Base-by-base conservation (phyloP, 176 grass and related monocot genomes). In the Coix lacrymajobi region DNA sequence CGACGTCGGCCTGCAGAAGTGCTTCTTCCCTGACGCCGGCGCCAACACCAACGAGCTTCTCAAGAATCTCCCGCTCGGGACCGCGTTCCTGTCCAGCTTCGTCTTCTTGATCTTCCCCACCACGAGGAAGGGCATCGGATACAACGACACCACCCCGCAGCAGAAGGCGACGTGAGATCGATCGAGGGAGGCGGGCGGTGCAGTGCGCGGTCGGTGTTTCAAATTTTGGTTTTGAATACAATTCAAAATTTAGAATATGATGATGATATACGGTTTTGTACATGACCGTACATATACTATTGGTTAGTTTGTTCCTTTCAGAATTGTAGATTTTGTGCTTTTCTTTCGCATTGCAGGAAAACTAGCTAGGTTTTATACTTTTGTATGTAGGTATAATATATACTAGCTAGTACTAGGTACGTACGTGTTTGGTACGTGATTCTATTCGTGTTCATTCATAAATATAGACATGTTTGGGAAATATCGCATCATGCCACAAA, bases 61-160 rank as follows among this genome's bases (percentile, higher is more conserved):
- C 4, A 61, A 31, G 58, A 88, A 84, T 36, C 37, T 88, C 33
- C 81, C 87, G 8, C n/a, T 83, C 58, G 80, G 80, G 20, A 41
- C 37, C 20, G 86, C 48, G 28, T 39, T 88, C 66, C 62, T 88
- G 73, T 60, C 86, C n/a, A 83, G 73, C 11, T 26, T 83, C 1
- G 57, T 88, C 32, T 88, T 88, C 43, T 3, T 73, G n/a, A 49
- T 83, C 33, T 88, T 88, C 52, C 86, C 86, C 16, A 88, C 80
- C 6, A 83, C 41, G 3, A 66, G 73, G 30, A 78, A 73, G 54
- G 74, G 80, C 30, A 88, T 82, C 34, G 79, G 85, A 20, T 81
- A 87, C 60, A 65, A 38, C 17, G 70, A 87, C 33, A 52, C 8
- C 7, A 62, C 30, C 12, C 79, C 78, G 22, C 15, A 36, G 6